A percentile compares a stretch with the other conserved stretches of the same genome.
These are phyloP conservation scores for Penicillium ucsense DNA, from an alignment of 495 filamentous ascomycete genomes.

Conservation along the genomic window DNA sequence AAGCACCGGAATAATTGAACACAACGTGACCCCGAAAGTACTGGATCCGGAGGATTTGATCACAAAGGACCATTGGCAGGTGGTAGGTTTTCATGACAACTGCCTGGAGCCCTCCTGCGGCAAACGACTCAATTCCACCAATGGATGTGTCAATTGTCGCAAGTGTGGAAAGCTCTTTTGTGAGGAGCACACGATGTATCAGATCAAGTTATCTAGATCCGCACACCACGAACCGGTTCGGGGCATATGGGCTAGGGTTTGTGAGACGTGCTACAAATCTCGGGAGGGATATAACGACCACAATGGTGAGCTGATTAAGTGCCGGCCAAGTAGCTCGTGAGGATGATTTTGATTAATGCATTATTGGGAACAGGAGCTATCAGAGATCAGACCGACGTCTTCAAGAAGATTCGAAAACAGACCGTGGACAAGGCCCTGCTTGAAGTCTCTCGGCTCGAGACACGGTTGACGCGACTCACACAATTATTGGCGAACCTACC, in stretches of 20 bases:
- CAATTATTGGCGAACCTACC: conserved; percentile 67
- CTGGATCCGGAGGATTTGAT: conserved; percentile 83
- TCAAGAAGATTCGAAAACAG: conserved; percentile 57
- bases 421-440: conserved; percentile 74
- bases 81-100: conserved; percentile 55
- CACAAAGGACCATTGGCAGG: conserved; percentile 81
- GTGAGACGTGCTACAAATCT: conserved; percentile 96
- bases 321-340: background rate
- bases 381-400: conserved; percentile 60
- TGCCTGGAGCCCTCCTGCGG: conserved; percentile 86
- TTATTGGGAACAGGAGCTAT: conserved; percentile 36
- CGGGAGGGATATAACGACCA: conserved; percentile 93
- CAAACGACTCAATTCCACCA: conserved; percentile 63
- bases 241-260: conserved; percentile 89
- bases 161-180: conserved; percentile 91
- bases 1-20: conserved; percentile 25
- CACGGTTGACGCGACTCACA: conserved; percentile 82
- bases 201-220: conserved; percentile 91
- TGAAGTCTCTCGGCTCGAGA: conserved; percentile 83
- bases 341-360: background rate
- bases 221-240: conserved; percentile 87
- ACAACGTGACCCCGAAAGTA: conserved; percentile 16
- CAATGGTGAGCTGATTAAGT: conserved; percentile 34
- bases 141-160: conserved; percentile 82
- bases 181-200: conserved; percentile 98